Evolutionary conservation across 2,329 filamentous ascomycete genomes (phyloP).

Genomic region (Leptoxyphium fumago): DNA sequence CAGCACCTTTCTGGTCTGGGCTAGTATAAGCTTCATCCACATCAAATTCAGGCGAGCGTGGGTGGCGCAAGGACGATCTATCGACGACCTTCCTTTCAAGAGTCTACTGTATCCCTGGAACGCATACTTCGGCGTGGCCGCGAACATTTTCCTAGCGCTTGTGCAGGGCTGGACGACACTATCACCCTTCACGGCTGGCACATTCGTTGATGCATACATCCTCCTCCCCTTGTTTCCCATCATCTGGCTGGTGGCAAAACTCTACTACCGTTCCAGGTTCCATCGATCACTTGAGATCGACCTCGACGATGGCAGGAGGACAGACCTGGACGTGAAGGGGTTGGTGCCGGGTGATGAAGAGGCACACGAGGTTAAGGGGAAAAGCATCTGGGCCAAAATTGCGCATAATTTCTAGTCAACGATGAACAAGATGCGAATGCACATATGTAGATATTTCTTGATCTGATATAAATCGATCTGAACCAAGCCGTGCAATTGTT

Average conservation of each 20-base stretch:
- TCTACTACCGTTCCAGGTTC: conserved; percentile 25
- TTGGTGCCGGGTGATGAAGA: conserved; percentile 1
- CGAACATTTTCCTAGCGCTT: conserved; percentile 36
- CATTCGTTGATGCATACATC: conserved; percentile 42
- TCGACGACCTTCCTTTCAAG: conserved; percentile 33
- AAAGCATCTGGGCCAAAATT: neutral
- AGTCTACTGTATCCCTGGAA: conserved; percentile 37
- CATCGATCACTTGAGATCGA: conserved; percentile 25
- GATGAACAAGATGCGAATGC: too few relatives aligned
- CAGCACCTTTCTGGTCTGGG: conserved; percentile 60
- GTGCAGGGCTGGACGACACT: conserved; percentile 41
- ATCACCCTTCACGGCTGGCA: conserved; percentile 33
- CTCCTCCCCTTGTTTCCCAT: conserved; percentile 36
- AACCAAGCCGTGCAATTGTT: too few relatives aligned
- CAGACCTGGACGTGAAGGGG: conserved; percentile 19
- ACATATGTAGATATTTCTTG: too few relatives aligned
- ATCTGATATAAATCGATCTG: too few relatives aligned
- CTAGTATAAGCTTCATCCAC: conserved; percentile 53
- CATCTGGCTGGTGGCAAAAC: conserved; percentile 33
- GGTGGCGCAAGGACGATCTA: conserved; percentile 40
- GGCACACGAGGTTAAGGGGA: neutral
- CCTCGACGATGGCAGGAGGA: conserved; percentile 27
- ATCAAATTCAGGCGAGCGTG: conserved; percentile 56
- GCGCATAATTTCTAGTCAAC: neutral
- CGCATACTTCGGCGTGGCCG: conserved; percentile 33